phyloP scores from a whole-genome alignment of 2,329 filamentous ascomycete genomes.

The Trichoderma gracile region DNA sequence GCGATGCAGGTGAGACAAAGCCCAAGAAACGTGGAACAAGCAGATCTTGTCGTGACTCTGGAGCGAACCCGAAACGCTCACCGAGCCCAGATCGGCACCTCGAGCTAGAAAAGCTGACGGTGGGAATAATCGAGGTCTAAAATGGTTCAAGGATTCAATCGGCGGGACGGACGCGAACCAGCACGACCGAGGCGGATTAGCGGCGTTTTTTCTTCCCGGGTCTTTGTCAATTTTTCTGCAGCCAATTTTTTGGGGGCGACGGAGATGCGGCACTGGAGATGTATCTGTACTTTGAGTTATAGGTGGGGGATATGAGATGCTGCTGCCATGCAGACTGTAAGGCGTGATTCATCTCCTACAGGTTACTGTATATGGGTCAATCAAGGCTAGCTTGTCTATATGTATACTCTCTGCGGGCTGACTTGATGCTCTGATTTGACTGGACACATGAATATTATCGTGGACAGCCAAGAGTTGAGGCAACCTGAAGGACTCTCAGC shows the following conservation, averaged over 20 bases:
- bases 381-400: no score
- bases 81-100: constrained; percentile 11
- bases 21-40: constrained; percentile 5
- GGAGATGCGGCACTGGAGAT: no score
- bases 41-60: constrained; percentile 7
- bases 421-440: no score
- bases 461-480: no score
- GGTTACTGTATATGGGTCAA: no score
- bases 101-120: neutral
- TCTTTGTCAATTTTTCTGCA: neutral
- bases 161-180: constrained; percentile 17
- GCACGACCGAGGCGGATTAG: constrained; percentile 13
- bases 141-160: neutral
- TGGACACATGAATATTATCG: no score
- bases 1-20: constrained; percentile 16
- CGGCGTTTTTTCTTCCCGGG: neutral
- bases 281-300: neutral
- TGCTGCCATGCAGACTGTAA: no score
- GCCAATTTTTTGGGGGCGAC: neutral
- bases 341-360: no score
- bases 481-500: no score
- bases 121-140: constrained; percentile 12
- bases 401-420: no score
- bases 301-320: neutral
- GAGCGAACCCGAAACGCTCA: constrained; percentile 23